These are phyloP conservation scores for Fragilariopsis cylindrus DNA, from an alignment of 108 stramenopile genomes.

Conservation along the genomic window DNA sequence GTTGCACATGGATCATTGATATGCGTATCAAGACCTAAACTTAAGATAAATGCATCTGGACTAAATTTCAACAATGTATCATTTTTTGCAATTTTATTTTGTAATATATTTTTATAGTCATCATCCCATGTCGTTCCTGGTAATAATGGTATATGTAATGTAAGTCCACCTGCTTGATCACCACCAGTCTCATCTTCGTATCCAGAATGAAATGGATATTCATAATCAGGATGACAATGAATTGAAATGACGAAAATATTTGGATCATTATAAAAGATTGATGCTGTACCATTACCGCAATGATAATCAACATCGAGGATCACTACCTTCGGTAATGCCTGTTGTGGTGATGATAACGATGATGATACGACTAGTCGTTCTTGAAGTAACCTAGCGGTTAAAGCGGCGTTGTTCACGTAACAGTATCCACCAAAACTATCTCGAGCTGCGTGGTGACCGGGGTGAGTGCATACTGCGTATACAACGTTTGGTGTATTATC, in stretches of 20 bases:
- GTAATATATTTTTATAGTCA: conserved; percentile 48
- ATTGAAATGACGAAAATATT: conserved; percentile 65
- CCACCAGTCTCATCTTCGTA: conserved; percentile 75
- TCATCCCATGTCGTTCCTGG: conserved; percentile 65
- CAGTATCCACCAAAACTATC: conserved; percentile 87
- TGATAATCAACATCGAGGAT: conserved; percentile 74
- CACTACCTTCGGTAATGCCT: conserved; percentile 39
- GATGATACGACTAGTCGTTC: neutral
- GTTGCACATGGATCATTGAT: conserved; percentile 66
- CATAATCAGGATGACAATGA: conserved; percentile 77
- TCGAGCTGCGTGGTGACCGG: conserved; percentile 76
- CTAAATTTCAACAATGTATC: conserved; percentile 30
- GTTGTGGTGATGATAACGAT: neutral
- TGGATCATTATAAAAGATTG: conserved; percentile 73
- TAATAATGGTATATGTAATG: conserved; percentile 64
- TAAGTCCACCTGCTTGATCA: conserved; percentile 48
- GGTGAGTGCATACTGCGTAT: conserved; percentile 78
- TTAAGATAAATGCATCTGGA: conserved; percentile 58
- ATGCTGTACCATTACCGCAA: conserved; percentile 77
- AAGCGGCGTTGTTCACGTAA: conserved; percentile 75
- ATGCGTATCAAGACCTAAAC: conserved; percentile 79
- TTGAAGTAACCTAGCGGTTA: conserved; percentile 56
- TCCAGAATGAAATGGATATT: conserved; percentile 84
- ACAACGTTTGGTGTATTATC: conserved; percentile 15
- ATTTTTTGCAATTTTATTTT: conserved; percentile 28